Base-by-base conservation (phyloP, 1,284 basidiomycete genomes). In the Cronartium quercuum region DNA sequence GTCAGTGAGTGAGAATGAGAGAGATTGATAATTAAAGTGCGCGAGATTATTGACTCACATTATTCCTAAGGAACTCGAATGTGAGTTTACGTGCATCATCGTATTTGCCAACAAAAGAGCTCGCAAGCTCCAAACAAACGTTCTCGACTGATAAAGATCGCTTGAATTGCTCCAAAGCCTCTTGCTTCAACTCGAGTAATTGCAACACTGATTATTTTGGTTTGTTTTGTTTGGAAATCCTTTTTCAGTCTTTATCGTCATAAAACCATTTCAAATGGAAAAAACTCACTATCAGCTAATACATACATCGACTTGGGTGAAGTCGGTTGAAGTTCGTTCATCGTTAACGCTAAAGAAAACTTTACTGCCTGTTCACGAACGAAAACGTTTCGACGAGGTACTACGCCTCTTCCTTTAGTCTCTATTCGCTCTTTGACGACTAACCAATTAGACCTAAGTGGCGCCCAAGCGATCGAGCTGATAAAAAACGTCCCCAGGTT, bases 271-370 rank as follows among this genome's bases (percentile, higher is more conserved):
- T 55, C 51, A 55, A 29, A 55, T n/a, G 13, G 18, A 55, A 55
- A 21, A 55, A 42, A 60, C 70, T 65, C 29, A 73, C 70, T 73
- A 65, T 73, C 63, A 40, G 70, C 70, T 35, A 66, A 60, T 1
- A 66, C 63, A 65, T 65, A 73, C 70, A 73, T 73, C n/a, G 63
- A 73, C 42, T 66, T 73, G 18, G 63, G 70, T 58, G 63, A 73
- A 9, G 70, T 73, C 24, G 70, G 70, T 57, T 73, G 63, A n/a
- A 73, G 40, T 57, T 73, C 51, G 41, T 73, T 63, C 62, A 65
- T 73, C 21, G 42, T 62, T 63, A 66, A 55, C 6, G 63, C 62
- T 29, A 73, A 66, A 4, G 70, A 73, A 44, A 73, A 73, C 55
- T 66, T 73, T 12, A 73, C 70, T 6, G 70, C 70, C 24, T 73